phyloP scores from a whole-genome alignment of 306 rosid species.

The Begonia loranthoides region DNA sequence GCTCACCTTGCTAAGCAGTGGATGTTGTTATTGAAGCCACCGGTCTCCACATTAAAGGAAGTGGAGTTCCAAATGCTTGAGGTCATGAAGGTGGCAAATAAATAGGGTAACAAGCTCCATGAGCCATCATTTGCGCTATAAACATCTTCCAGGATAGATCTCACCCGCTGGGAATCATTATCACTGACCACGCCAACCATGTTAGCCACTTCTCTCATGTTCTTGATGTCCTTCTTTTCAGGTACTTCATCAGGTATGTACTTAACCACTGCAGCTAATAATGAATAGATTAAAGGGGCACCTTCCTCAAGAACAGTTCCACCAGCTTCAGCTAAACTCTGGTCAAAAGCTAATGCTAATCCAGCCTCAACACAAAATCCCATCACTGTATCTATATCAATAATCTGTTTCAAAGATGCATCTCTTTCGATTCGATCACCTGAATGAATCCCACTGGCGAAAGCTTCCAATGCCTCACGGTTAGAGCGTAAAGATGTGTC shows the following conservation, averaged over 20 bases:
- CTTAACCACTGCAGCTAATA: constrained; percentile 62
- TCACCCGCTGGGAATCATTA: constrained; percentile 89
- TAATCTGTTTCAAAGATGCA: constrained; percentile 69
- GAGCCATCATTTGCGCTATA: constrained; percentile 96
- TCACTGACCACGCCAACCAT: constrained; percentile 51
- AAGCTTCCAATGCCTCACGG: constrained; percentile 72
- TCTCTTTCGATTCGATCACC: constrained; percentile 88
- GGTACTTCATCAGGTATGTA: constrained; percentile 78
- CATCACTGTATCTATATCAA: constrained; percentile 77
- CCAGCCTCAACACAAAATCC: constrained; percentile 95
- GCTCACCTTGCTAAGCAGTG: constrained; percentile 88
- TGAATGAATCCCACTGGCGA: constrained; percentile 75
- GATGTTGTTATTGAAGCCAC: constrained; percentile 87
- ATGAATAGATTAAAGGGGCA: constrained; percentile 77
- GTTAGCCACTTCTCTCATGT: constrained; percentile 78
- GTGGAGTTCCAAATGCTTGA: constrained; percentile 83
- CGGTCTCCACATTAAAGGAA: constrained; percentile 89
- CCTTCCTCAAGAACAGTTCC: constrained; percentile 81
- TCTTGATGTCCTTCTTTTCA: constrained; percentile 65
- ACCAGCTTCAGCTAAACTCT: constrained; percentile 77
- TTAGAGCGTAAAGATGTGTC: constrained; percentile 85
- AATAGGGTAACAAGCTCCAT: constrained; percentile 89
- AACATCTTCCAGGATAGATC: constrained; percentile 79
- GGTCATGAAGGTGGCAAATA: constrained; percentile 90
- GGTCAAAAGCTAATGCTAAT: constrained; percentile 73